Evolutionary conservation across 2,329 filamentous ascomycete species (phyloP).

Genomic region (Pseudogymnoascus sp.): DNA sequence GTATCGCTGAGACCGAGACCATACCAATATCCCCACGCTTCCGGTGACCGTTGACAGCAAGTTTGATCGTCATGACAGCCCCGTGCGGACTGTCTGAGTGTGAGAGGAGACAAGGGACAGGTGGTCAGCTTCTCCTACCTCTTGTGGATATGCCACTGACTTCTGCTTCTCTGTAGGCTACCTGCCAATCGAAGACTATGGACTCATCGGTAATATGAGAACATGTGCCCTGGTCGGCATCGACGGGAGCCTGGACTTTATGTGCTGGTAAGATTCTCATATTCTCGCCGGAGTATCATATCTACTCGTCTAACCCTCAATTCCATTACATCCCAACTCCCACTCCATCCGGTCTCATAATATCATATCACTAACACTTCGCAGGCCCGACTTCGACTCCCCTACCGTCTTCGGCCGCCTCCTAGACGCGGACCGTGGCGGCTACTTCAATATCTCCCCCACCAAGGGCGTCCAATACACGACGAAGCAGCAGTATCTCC

Average conservation of each 20-base stretch:
- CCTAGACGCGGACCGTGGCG: constrained; percentile 65
- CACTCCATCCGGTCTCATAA: neutral
- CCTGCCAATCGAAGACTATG: constrained; percentile 61
- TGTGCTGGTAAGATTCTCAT: constrained; percentile 55
- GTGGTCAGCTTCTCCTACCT: neutral
- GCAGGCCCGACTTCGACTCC: constrained; percentile 71
- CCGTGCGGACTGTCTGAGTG: neutral
- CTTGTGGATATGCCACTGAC: neutral
- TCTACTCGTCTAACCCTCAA: neutral
- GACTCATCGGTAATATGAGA: constrained; percentile 72
- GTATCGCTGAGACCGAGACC: neutral
- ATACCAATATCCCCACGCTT: neutral
- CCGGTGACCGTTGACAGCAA: neutral
- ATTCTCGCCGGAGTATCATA: neutral
- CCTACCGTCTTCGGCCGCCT: constrained; percentile 67
- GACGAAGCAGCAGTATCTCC: constrained; percentile 70
- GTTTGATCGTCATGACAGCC: neutral
- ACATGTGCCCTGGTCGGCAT: constrained; percentile 69
- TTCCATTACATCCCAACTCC: neutral
- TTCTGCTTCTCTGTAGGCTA: constrained; percentile 17
- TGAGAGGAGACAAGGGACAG: neutral
- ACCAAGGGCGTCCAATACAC: constrained; percentile 45
- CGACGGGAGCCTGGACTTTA: constrained; percentile 65
- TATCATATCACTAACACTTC: neutral
- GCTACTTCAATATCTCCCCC: constrained; percentile 61